Conservation (phyloP, 305 asterid species). For the Fraxinus sp. region DNA sequence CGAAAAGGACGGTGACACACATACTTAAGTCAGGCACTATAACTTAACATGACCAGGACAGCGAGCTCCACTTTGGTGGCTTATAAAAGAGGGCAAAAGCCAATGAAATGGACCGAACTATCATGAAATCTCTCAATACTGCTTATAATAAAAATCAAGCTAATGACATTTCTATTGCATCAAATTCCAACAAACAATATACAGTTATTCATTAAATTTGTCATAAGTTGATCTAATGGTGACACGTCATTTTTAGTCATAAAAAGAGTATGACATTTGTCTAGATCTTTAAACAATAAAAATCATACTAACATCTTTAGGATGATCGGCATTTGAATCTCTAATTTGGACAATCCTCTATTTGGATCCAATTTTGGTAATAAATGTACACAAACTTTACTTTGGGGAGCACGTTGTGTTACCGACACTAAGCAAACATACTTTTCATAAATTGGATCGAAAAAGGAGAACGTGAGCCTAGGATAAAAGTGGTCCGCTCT, state of each 20-base stretch:
- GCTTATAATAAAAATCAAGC: neutral
- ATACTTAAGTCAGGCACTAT: neutral
- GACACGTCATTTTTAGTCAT: too few species aligned
- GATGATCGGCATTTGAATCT: neutral
- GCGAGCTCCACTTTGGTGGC: neutral
- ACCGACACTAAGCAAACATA: too few species aligned
- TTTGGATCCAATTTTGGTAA: neutral
- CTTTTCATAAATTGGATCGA: too few species aligned
- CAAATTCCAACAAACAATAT: neutral
- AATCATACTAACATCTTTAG: neutral
- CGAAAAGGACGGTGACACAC: neutral
- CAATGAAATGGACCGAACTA: too few species aligned
- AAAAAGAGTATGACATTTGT: too few species aligned
- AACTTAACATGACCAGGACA: neutral
- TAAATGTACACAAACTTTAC: too few species aligned
- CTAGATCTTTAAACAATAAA: neutral
- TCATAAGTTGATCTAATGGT: too few species aligned
- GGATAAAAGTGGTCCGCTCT: neutral
- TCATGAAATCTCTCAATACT: too few species aligned
- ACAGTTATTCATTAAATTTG: too few species aligned
- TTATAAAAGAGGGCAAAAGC: neutral
- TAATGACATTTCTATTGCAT: neutral
- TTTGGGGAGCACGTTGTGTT: too few species aligned
- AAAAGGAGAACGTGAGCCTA: neutral
- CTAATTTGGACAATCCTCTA: neutral